Base-by-base conservation (phyloP, 768 basidiomycete species). In the Mycena kentingensis region DNA sequence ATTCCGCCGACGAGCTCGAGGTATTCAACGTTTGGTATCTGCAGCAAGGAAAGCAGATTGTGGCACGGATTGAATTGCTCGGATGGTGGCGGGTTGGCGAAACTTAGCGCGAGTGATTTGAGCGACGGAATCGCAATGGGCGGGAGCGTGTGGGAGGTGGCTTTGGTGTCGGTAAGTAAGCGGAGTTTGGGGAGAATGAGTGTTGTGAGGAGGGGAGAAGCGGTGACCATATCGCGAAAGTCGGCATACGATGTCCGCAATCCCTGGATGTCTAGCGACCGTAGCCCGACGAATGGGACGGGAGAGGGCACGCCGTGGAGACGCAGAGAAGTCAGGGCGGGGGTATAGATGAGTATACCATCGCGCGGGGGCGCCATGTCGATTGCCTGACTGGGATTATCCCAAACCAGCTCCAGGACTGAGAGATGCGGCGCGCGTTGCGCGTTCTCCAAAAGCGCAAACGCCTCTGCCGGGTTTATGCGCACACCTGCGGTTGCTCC, bases 171-270 rank as follows among this genome's bases (percentile, higher is more conserved):
- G 10, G 42, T 13, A 49, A 52, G 36, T 18, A 52, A 22, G 36
- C 58, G 53, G 19, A 59, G 22, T 37, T 55, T 55, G 8, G 58
- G 58, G 24, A 59, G 36, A 24, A 52, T 50, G 41, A 59, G 58
- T 4, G 48, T 32, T 29, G 41, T 31, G 5, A 59, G 35, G 18
- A 59, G 58, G 2, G 58, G 58, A 2, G 58, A 59, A n/a, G 53
- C 58, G n/a, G 49, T 47, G 11, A 43, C 41, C 53, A 59, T 49
- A 22, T 51, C 53, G 1, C 38, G 46, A 28, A 59, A 59, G 25
- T 51, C 53, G 12, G 58, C 35, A 15, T 55, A 46, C 1, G 42
- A 38, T 7, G 53, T 49, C 15, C 50, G 50, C 26, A 59, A 29
- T 13, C 58, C 58, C 46, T 52, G 34, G 21, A 59, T 48, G 3